Conservation (phyloP, 768 basidiomycete species). For the Megacollybia marginata region DNA sequence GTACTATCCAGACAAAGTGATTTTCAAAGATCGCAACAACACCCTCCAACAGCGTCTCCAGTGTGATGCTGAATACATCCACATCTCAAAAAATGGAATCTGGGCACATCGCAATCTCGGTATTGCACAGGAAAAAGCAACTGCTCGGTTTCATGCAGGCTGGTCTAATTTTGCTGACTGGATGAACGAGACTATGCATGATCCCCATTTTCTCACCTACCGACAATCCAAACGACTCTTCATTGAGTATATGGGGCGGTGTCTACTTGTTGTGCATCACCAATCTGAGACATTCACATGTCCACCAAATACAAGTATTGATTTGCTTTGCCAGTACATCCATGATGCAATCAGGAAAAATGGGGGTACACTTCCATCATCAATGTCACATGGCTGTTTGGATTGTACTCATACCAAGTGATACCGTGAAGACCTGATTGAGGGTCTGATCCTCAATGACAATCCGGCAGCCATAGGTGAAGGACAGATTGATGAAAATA, state of each 20-base stretch:
- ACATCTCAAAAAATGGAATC: conserved; percentile 12
- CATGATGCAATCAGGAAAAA: conserved; percentile 2
- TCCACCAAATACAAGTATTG: conserved; percentile 3
- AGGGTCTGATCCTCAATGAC: too few relatives aligned
- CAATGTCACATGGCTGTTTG: conserved; percentile 8
- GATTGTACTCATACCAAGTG: too few relatives aligned
- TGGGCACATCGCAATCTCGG: conserved; percentile 12
- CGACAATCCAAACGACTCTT: conserved; percentile 12
- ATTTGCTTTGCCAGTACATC: conserved; percentile 1
- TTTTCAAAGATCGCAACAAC: conserved; percentile 1
- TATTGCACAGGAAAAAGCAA: conserved; percentile 9
- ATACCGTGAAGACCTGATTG: too few relatives aligned
- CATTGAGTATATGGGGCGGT: conserved; percentile 11
- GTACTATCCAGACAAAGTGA: conserved; percentile 13
- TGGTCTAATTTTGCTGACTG: conserved; percentile 16
- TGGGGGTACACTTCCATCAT: conserved; percentile 4
- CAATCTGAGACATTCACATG: too few relatives aligned
- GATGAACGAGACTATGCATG: conserved; percentile 6
- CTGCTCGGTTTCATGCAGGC: conserved; percentile 9
- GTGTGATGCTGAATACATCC: conserved; percentile 7
- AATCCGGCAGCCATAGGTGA: neutral
- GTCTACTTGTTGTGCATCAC: conserved; percentile 7
- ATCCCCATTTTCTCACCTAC: neutral
- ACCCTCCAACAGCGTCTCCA: conserved; percentile 6
- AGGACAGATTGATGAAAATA: neutral